Evolutionary conservation across 768 basidiomycete genomes (phyloP).

Genomic region (Pleurotus giganteus): DNA sequence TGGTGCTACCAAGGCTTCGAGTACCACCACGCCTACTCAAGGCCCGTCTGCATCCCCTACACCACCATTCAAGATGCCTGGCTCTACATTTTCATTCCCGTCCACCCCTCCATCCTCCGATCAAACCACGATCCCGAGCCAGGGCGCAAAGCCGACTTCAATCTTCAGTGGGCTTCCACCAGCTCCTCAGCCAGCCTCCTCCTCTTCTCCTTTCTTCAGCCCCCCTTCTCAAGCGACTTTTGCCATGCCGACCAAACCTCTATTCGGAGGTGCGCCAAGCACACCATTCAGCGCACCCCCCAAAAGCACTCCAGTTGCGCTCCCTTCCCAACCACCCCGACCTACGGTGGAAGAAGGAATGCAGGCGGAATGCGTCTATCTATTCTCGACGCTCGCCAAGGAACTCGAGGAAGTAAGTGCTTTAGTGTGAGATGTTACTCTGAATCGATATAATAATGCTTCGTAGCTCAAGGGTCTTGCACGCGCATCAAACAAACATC

Average conservation of each 20-base stretch:
- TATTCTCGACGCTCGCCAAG: conserved; percentile 43
- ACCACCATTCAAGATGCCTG: conserved; percentile 1
- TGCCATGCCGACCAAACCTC: background rate
- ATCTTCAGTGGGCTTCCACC: background rate
- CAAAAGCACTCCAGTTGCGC: conserved; percentile 4
- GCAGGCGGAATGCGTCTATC: conserved; percentile 58
- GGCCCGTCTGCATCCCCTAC: conserved; percentile 14
- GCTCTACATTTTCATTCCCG: background rate
- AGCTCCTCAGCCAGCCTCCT: background rate
- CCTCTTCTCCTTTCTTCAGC: background rate
- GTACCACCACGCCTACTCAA: conserved; percentile 10
- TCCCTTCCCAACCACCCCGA: conserved; percentile 15
- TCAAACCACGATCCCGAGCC: background rate
- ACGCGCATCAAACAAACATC: conserved; percentile 32
- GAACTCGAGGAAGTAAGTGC: conserved; percentile 62
- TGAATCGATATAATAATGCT: conserved; percentile 1
- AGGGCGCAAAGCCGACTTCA: background rate
- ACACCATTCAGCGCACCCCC: background rate
- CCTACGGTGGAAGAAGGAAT: conserved; percentile 55
- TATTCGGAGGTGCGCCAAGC: background rate
- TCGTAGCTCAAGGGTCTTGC: conserved; percentile 45
- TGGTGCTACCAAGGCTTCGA: conserved; percentile 15
- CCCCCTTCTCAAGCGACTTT: background rate
- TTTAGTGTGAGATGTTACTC: background rate
- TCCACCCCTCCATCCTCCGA: conserved; percentile 5